Evolutionary conservation across 2,329 filamentous ascomycete genomes (phyloP).

Genomic region (Fusarium anthophilum): DNA sequence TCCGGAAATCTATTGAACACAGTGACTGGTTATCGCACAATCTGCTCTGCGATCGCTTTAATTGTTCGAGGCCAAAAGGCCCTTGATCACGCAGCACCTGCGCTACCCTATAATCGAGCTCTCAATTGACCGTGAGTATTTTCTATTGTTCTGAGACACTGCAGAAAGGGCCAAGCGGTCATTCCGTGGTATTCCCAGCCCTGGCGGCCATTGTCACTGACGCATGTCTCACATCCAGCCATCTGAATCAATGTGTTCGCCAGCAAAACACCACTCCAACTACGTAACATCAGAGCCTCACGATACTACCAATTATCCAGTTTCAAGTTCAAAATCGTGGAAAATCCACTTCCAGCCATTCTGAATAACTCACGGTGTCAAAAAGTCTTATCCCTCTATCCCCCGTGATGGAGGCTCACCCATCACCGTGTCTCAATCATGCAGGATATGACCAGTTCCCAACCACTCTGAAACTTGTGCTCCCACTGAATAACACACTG

Average conservation of each 20-base stretch:
- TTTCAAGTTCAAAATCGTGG: rapidly evolving
- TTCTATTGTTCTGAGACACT: rapidly evolving
- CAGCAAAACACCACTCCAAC: background rate
- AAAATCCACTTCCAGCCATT: background rate
- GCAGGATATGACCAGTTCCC: background rate
- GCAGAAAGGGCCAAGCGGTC: background rate
- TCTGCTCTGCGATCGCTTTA: background rate
- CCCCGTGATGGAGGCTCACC: background rate
- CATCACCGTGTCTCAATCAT: background rate
- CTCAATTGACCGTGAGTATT: too few relatives aligned
- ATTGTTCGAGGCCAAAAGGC: background rate
- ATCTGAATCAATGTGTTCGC: background rate
- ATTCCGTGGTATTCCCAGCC: conserved; percentile 3
- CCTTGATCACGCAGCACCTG: background rate
- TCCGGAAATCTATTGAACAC: background rate
- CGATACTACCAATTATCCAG: background rate
- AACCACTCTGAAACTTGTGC: background rate
- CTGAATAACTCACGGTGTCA: background rate
- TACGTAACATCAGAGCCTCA: background rate
- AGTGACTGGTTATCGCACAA: background rate
- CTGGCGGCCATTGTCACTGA: background rate
- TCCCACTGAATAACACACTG: background rate
- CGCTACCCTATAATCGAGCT: background rate
- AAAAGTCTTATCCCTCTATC: background rate
- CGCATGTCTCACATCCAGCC: conserved; percentile 26